phyloP scores from a whole-genome alignment of 441 rosid species.

The Populus tomentosa region DNA sequence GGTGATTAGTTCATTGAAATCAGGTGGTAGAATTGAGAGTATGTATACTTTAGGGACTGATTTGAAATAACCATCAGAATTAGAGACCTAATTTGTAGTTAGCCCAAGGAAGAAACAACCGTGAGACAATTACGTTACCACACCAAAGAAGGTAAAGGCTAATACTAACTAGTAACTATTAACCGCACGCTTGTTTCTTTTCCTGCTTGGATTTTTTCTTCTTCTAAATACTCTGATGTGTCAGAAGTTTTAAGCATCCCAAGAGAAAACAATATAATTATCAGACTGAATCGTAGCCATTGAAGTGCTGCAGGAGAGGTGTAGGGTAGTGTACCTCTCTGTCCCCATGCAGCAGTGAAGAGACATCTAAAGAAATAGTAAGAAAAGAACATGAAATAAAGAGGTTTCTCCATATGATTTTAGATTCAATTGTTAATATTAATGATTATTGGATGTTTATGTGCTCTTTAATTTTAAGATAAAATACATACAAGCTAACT shows the following conservation, averaged over 20 bases:
- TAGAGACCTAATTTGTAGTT: background rate
- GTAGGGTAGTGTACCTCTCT: background rate
- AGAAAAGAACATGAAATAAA: no score
- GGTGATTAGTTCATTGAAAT: no score
- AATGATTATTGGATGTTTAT: no score
- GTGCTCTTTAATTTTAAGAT: no score
- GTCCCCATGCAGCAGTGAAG: no score
- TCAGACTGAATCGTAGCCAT: background rate
- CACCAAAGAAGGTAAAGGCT: background rate
- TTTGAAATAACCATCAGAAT: background rate
- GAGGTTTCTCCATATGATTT: no score
- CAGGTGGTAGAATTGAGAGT: no score
- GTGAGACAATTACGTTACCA: background rate
- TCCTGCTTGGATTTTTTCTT: background rate
- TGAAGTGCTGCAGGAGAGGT: background rate
- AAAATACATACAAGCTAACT: no score
- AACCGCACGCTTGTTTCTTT: background rate
- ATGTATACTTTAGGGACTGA: background rate
- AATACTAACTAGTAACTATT: background rate
- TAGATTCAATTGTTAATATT: no score
- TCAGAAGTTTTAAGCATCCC: background rate
- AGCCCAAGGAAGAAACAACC: background rate
- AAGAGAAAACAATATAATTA: background rate
- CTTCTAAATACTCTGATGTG: background rate
- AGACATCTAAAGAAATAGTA: no score